Evolutionary conservation across 2,329 filamentous ascomycete genomes (phyloP), one percentile per base, ranked within the genome.

Genomic region (Chalaropsis thielavioides): DNA sequence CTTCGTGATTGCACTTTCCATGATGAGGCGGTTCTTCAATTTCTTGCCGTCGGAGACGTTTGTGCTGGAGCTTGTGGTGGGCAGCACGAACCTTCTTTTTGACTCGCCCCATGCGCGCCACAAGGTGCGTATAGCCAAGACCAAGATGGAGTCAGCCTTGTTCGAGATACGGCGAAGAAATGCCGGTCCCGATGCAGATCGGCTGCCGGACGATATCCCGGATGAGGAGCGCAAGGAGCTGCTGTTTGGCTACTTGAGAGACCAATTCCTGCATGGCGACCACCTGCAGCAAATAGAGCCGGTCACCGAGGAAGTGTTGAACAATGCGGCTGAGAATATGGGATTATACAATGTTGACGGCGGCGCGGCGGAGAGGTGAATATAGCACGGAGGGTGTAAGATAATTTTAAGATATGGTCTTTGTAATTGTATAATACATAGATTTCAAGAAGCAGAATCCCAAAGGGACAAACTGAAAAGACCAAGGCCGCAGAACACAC

Each of bases 11-110:
- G 77, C 79, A 8, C 74, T 80, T 59, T 73, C 75, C 31, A 73
- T 75, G 22, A 72, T 81, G 31, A 74, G 74, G 51, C 73, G 76
- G 41, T 64, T 76, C 2, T 79, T 81, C 67, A 69, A 72, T 35
- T 80, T 79, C 69, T 67, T 74, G 3, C 77, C 78, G 1, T 71
- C 78, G 0, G 79, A 80, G 65, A 72, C 75, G 15, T 73, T 81
- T 63, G 76, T 76, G 38, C 71, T 81, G 31, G 79, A 81, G 70
- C 72, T 81, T 68, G 67, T 77, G 13, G 69, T 80, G 35, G 76
- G 75, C 62, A 78, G 76, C 0, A 76, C 75, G 3, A 77, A 77
- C 69, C 70, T 81, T 7, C 69, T 73, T 8, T 76, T 75, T 73
- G 76, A 79, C 43, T 76, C 74, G 22, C 72, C 76, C 0, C 66